Evolutionary conservation across 1,284 basidiomycete species (phyloP).

Genomic region (Trichosporon coremiiforme): DNA sequence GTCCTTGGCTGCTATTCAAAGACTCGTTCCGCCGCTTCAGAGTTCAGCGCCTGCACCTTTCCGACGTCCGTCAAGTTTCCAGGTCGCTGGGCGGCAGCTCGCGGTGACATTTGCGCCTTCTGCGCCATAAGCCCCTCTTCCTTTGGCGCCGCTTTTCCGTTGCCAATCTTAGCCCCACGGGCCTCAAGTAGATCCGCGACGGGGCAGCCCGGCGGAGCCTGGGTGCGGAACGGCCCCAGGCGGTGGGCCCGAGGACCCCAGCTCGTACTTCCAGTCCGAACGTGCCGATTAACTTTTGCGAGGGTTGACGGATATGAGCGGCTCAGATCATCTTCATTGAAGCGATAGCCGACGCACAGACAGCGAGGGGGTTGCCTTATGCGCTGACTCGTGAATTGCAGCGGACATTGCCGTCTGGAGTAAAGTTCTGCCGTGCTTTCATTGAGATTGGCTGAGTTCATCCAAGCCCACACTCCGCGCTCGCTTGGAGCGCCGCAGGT

Average conservation of each 20-base stretch:
- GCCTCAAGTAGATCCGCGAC: conserved; percentile 2
- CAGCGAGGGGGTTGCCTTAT: not conserved
- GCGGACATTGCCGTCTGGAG: conserved; percentile 4
- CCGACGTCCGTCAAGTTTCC: not conserved
- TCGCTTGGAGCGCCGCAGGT: not conserved
- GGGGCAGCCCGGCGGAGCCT: not conserved
- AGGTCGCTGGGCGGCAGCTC: no score
- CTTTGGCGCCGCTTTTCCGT: not conserved
- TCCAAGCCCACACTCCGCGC: not conserved
- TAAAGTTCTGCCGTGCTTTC: not conserved
- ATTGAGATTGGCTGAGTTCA: not conserved
- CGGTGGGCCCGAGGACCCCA: not conserved
- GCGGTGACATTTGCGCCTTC: not conserved
- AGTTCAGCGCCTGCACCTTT: not conserved
- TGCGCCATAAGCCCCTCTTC: not conserved
- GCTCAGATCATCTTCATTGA: not conserved
- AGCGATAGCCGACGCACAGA: not conserved
- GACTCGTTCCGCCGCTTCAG: not conserved
- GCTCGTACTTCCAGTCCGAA: no score
- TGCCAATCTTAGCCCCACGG: not conserved
- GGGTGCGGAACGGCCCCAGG: not conserved
- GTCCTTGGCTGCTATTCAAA: not conserved
- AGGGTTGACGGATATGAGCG: not conserved
- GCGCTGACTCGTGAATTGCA: not conserved
- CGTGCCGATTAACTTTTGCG: no score